Base-by-base conservation (phyloP, 805 yeast genomes). In the Kodamaea sagamina region DNA sequence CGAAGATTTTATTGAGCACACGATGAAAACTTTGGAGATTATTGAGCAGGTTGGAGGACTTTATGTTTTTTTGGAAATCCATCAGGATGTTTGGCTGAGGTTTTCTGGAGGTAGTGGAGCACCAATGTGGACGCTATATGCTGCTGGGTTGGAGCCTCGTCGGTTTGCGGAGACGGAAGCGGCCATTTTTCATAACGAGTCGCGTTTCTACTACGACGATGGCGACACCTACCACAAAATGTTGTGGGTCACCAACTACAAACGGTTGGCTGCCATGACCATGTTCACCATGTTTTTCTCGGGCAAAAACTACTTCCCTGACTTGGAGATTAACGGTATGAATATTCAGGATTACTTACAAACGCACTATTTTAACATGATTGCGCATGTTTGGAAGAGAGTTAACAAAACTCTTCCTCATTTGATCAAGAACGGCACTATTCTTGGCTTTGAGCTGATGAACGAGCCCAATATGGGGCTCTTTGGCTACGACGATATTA, bases 61-160 rank as follows among this genome's bases (percentile, higher is more conserved):
- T 13, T 86, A 84, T 53, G 87, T 89, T 5, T 81, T 86, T 51
- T 59, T 90, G 50, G 97, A 90, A 57, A 88, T 95, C 0, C 97
- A 90, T 59, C 97, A 90, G 61, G 97, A 90, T 59, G 95, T 84
- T 9, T 90, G 97, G 97, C 83, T 93, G 1, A 75, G 97, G 37
- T 86, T 74, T 58, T 71, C 81, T 8, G 97, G 97, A 4, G 97
- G 97, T 2, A 81, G 88, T 36, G 97, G 97, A 13, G 96, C 97
- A 3, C 97, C 97, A 1, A 55, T 87, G 55, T 90, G 97, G 97
- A 89, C 97, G 0, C 60, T 89, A 3, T 82, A 86, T 56, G 90
- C 93, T 17, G 95, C 92, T 2, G 97, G 97, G 1, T 65, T 90
- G 37, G 79, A 90, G 43, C 96, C 96, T 0, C 68, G 60, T n/a